Conservation (phyloP, 768 basidiomycete species). For the Steccherinum ochraceum region DNA sequence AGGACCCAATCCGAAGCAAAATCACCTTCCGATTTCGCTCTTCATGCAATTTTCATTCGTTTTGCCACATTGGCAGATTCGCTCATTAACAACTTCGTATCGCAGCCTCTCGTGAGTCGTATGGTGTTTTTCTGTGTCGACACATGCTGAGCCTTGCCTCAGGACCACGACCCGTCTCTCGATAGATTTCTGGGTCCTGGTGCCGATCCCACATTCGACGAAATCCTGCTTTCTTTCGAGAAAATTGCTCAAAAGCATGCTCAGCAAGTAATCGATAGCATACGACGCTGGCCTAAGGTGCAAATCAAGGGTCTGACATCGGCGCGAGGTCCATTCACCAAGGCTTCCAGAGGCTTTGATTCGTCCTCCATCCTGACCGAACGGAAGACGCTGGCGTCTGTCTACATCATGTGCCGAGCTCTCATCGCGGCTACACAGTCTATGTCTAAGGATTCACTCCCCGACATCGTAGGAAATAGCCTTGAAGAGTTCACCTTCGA, state of each 20-base stretch:
- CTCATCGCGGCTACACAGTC: conserved; percentile 71
- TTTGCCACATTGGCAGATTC: conserved; percentile 76
- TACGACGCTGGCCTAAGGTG: conserved; percentile 80
- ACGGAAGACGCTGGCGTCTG: conserved; percentile 74
- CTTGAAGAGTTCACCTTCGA: conserved; percentile 89
- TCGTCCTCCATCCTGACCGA: conserved; percentile 51
- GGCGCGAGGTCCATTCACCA: background rate
- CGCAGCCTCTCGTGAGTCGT: conserved; percentile 57
- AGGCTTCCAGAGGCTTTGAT: conserved; percentile 25
- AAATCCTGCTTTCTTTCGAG: conserved; percentile 76
- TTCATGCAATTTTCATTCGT: conserved; percentile 83
- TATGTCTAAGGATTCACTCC: conserved; percentile 70
- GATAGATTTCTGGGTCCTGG: conserved; percentile 63
- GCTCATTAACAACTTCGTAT: conserved; percentile 73
- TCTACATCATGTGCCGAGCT: conserved; percentile 87
- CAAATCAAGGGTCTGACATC: conserved; percentile 53
- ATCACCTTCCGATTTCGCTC: conserved; percentile 82
- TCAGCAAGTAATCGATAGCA: conserved; percentile 78
- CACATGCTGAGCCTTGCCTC: background rate
- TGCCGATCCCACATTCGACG: conserved; percentile 76
- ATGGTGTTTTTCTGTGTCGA: too few relatives aligned
- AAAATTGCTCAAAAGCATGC: conserved; percentile 82
- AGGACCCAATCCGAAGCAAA: conserved; percentile 65
- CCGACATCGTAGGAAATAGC: conserved; percentile 68
- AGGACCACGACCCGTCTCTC: conserved; percentile 70